Conservation (phyloP, 768 basidiomycete genomes). For the Amanita rimosa region DNA sequence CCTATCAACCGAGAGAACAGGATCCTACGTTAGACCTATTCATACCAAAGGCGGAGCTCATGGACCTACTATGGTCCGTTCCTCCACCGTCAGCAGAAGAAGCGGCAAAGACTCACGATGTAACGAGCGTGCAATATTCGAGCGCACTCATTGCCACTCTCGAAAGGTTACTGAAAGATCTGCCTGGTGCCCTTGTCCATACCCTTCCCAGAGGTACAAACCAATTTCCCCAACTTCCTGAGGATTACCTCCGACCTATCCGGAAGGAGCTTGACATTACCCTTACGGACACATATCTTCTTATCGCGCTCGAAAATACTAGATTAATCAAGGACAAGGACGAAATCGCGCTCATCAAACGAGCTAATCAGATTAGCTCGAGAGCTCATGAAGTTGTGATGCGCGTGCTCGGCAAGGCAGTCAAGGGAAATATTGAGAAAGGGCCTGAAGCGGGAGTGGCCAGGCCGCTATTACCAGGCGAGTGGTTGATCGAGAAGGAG, state of each 20-base stretch:
- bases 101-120: conserved; percentile 38
- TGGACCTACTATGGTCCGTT: conserved; percentile 81
- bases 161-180: conserved; percentile 31
- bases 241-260: conserved; percentile 27
- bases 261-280: conserved; percentile 20
- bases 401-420: conserved; percentile 75
- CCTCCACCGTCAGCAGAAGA: conserved; percentile 61
- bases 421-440: conserved; percentile 40
- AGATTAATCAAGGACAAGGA: conserved; percentile 65
- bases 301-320: conserved; percentile 69
- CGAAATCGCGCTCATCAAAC: conserved; percentile 67
- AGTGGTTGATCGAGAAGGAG: conserved; percentile 90
- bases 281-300: conserved; percentile 52
- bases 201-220: conserved; percentile 42
- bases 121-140: conserved; percentile 46
- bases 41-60: conserved; percentile 64
- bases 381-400: conserved; percentile 88
- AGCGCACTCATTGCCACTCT: conserved; percentile 34
- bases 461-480: conserved; percentile 51
- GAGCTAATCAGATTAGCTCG: conserved; percentile 80
- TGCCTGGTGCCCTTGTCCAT: conserved; percentile 53
- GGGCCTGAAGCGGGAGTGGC: conserved; percentile 32
- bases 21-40: conserved; percentile 50
- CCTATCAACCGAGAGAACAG: conserved; percentile 36
- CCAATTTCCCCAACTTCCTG: conserved; percentile 40